Evolutionary conservation across 768 basidiomycete genomes (phyloP).

Genomic region (Inosperma sp.): DNA sequence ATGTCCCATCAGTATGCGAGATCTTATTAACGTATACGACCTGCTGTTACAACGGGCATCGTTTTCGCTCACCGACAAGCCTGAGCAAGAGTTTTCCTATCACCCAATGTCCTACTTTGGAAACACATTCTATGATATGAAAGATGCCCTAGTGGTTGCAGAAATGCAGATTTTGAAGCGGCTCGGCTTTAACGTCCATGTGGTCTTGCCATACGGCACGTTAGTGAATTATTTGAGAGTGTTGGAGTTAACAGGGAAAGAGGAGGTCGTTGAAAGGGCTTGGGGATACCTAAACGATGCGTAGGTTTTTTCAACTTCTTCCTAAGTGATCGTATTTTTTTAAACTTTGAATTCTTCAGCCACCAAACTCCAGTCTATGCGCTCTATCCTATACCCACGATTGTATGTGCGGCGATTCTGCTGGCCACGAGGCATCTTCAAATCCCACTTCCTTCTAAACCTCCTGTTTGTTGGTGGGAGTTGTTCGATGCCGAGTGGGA

Average conservation of each 20-base stretch:
- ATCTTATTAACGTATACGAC: constrained; percentile 93
- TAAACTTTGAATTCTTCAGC: constrained; percentile 37
- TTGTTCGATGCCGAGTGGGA: constrained; percentile 91
- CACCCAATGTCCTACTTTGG: constrained; percentile 87
- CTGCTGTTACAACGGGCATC: constrained; percentile 73
- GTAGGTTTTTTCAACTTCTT: constrained; percentile 44
- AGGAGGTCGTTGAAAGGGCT: constrained; percentile 66
- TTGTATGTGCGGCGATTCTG: constrained; percentile 86
- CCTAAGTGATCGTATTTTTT: background rate
- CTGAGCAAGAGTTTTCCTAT: constrained; percentile 54
- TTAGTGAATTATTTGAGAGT: constrained; percentile 92
- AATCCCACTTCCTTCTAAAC: constrained; percentile 67
- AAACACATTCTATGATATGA: constrained; percentile 86
- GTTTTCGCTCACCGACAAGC: constrained; percentile 41
- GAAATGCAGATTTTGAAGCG: constrained; percentile 99
- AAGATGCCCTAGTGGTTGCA: constrained; percentile 87
- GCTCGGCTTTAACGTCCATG: constrained; percentile 91
- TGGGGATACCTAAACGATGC: constrained; percentile 98
- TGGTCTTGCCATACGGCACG: constrained; percentile 89
- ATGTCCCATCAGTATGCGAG: constrained; percentile 85
- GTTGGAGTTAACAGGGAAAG: constrained; percentile 73
- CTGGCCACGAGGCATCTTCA: constrained; percentile 68
- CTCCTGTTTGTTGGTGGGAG: constrained; percentile 85
- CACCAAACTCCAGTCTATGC: constrained; percentile 93
- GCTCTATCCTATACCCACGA: constrained; percentile 80